Evolutionary conservation across 2,329 filamentous ascomycete species (phyloP).

Genomic region (Claviceps monticola): DNA sequence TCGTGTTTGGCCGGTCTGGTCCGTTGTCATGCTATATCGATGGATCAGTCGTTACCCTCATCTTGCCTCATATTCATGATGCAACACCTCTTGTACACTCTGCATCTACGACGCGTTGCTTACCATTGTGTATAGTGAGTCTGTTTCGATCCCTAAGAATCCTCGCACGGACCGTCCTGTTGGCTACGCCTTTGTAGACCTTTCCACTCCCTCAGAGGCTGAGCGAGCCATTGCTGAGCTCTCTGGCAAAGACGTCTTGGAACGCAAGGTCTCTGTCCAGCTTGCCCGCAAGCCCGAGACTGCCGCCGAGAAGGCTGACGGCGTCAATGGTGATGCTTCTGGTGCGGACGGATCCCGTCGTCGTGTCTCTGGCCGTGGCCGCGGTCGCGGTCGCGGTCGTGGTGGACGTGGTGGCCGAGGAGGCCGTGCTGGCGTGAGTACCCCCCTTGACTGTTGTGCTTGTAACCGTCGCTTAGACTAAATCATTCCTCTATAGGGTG

Average conservation of each 20-base stretch:
- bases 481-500: constrained; percentile 13
- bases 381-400: constrained; percentile 57
- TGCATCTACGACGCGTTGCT: background rate
- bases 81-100: background rate
- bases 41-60: background rate
- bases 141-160: constrained; percentile 98
- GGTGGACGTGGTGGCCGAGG: constrained; percentile 50
- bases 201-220: constrained; percentile 86
- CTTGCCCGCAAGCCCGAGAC: constrained; percentile 94
- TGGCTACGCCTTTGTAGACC: constrained; percentile 97
- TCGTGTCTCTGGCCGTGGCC: constrained; percentile 48
- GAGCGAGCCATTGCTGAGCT: constrained; percentile 91
- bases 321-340: constrained; percentile 60
- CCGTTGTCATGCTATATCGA: background rate
- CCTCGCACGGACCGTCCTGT: constrained; percentile 96
- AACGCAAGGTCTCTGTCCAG: constrained; percentile 98
- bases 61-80: background rate
- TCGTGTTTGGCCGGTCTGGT: too few relatives aligned
- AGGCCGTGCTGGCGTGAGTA: constrained; percentile 28
- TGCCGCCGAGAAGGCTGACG: constrained; percentile 61
- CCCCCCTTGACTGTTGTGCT: constrained; percentile 3
- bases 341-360: constrained; percentile 54
- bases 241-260: constrained; percentile 92
- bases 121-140: constrained; percentile 52
- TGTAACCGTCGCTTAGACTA: constrained; percentile 24